Evolutionary conservation across 495 filamentous ascomycete species (phyloP), one percentile per base, ranked within the genome.

Genomic region (Aspergillus sclerotiicarbonarius): DNA sequence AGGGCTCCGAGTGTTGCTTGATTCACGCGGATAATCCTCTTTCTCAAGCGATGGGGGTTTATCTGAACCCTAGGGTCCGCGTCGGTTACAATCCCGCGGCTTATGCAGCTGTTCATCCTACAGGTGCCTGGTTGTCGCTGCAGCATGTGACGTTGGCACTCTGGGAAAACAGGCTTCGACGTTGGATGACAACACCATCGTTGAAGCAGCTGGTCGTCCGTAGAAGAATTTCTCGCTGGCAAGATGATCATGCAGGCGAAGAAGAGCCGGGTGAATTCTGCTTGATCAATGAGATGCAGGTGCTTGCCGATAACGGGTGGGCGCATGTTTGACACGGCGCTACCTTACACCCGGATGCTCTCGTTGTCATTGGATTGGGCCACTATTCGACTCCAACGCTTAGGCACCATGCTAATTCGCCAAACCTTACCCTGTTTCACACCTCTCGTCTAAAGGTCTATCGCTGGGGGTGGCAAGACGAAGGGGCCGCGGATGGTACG

Each of bases 201-300:
- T 47, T 62, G n/a, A 54, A 62, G 15, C 16, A 52, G 46, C 32
- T 32, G 13, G 37, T 52, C 20, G 54, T 62, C 12, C 33, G 37
- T 1, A 7, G 39, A 1, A 35, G 55, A 4, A 16, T 55, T 2
- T 12, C 10, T 1, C 8, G 8, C 0, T 62, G 60, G 60, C 25
- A 54, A 18, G 25, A 13, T 12, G 7, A 53, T 39, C 72, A 65
- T 19, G 48, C 61, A 16, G 56, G 74, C 41, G 71, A 72, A 32
- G 61, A 74, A 12, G 85, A 89, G 59, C 76, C 68, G 1, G 87
- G 83, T n/a, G 73, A 74, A 45, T 79, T 81, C 49, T 94, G 90
- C 66, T 72, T 92, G 54, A 83, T 92, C 51, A 86, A 92, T 72
- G 89, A 92, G 75, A 92, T 92, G 90, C 90, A 94, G 68, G 82